Evolutionary conservation across 1,284 basidiomycete genomes (phyloP), one percentile per base, ranked within the genome.

Genomic region (Cystobasidiaceae sp.): DNA sequence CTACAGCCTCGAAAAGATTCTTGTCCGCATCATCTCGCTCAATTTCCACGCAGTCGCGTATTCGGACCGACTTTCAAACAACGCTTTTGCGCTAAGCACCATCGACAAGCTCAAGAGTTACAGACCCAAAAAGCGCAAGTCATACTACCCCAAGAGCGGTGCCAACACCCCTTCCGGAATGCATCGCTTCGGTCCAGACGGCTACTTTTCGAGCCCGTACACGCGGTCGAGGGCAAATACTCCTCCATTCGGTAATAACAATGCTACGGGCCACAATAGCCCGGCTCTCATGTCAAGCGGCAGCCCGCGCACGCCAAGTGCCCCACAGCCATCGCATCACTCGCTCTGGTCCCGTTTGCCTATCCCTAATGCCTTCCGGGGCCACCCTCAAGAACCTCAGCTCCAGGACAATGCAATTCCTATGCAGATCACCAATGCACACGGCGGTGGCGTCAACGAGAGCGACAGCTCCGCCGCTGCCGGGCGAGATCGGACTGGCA

Each of bases 21-120:
- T 64, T 19, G 56, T 64, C 30, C 41, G 61, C 13, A 23, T 54
- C 25, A 64, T 64, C n/a, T 64, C 61, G n/a, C 65, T 70, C 55
- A 59, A 60, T 44, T 77, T 77, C 69, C 76, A 77, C 56, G 67
- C 68, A 39, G 73, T 72, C 21, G 76, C 76, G n/a, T 77, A 75
- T 54, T 74, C 75, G 0, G 76, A 77, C 37, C 72, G 76, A 13
- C 73, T 77, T 46, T 71, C 71, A 15, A 70, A 75, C 51, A 71
- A 74, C 13, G 72, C 74, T 15, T 71, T 73, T 60, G 70, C 73
- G 13, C 70, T 77, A 50, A 68, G 72, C 34, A 72, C 73, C 25
- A 72, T 77, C 30, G 76, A 77, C 67, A 69, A 68, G 50, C 71
- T 77, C 15, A 73, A 75, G 50, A 74, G 74, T 63, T 73, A 75